Evolutionary conservation across 2,329 filamentous ascomycete genomes (phyloP).

Genomic region (Penicillium sp.): DNA sequence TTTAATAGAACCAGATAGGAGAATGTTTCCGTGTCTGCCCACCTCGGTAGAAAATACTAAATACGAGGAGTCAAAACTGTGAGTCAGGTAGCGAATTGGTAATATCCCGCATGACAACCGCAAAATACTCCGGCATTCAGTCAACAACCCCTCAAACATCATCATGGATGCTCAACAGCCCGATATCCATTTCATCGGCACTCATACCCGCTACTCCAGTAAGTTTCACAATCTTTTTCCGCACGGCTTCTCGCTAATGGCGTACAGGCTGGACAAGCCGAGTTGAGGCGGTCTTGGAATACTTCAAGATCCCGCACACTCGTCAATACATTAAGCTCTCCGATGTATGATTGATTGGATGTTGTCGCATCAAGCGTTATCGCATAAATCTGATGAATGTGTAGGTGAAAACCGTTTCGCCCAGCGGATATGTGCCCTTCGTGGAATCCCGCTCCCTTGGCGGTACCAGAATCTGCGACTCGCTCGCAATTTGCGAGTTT

Average conservation of each 20-base stretch:
- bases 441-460: constrained; percentile 28
- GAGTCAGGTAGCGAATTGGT: background rate
- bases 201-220: constrained; percentile 39
- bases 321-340: constrained; percentile 24
- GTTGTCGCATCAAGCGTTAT: background rate
- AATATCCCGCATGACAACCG: background rate
- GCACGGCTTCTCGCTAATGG: background rate
- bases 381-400: background rate
- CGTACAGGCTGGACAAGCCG: constrained; percentile 37
- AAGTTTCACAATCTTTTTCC: constrained; percentile 1
- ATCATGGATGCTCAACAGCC: constrained; percentile 15
- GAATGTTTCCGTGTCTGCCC: background rate
- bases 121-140: background rate
- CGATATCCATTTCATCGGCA: constrained; percentile 34
- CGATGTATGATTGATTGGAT: constrained; percentile 20
- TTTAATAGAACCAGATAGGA: background rate
- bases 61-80: background rate
- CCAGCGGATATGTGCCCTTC: constrained; percentile 34
- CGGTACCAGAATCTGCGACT: constrained; percentile 29
- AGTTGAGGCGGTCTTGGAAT: constrained; percentile 36
- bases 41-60: background rate
- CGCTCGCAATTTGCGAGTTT: constrained; percentile 37
- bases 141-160: background rate
- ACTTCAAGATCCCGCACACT: constrained; percentile 36
- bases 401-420: constrained; percentile 29